Evolutionary conservation across 192 early-diverging fungal species (phyloP), one percentile per base, ranked within the genome.

Genomic region (Backusella tarrabulga): DNA sequence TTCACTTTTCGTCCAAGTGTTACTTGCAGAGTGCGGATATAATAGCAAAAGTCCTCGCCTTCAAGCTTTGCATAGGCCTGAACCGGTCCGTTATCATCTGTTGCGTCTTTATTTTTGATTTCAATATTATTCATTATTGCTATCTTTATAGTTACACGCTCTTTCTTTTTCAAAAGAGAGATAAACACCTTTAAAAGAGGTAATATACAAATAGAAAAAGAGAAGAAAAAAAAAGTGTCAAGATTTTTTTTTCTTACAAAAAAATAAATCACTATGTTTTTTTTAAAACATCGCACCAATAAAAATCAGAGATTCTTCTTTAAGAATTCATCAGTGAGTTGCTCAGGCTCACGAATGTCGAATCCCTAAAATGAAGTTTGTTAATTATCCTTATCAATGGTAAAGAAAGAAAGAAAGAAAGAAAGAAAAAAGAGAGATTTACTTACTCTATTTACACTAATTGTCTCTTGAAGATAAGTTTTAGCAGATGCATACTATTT

Each of bases 21-120:
- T 3, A 95, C 90, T 71, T 92, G 89, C 7, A 95, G 85, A 8
- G 93, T 92, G 52, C 91, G 87, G 71, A 97, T 91, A 75, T 92
- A 95, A 84, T 96, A 95, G 77, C 92, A 93, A 72, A 95, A 91
- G 21, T 90, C 91, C 21, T 92, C 88, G 40, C 95, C 93, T 77
- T 95, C 93, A 17, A 97, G 88, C 82, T 95, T 95, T 19, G 95
- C 95, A 76, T 95, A 97, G 1, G 94, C 93, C 83, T 94, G 94
- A 21, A 96, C 91, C 0, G 92, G 92, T 0, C 80, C 82, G 12
- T 63, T 63, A 60, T 60, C 23, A 12, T 63, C 26, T 63, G 56
- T 63, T 63, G 11, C 26, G 14, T 63, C 56, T 12, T 63, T 63
- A 23, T 32, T 63, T 29, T 60, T 60, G 21, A 60, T 11, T 23